phyloP scores from a whole-genome alignment of 169 alveolate species.

The Plasmodium adleri region DNA sequence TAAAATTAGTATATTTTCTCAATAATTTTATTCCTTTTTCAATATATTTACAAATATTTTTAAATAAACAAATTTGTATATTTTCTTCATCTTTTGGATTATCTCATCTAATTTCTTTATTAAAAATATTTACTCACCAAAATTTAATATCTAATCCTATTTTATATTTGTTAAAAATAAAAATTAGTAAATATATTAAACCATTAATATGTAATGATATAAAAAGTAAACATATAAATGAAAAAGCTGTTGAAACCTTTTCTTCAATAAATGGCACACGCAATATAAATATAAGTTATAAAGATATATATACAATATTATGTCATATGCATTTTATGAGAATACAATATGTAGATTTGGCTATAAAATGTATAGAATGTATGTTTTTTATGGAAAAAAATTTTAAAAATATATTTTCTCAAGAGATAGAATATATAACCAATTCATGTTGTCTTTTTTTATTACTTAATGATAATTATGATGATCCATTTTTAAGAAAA shows the following conservation, averaged over 20 bases:
- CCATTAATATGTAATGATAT: not conserved
- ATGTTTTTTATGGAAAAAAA: constrained; percentile 17
- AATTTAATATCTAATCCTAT: constrained; percentile 34
- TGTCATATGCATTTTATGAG: constrained; percentile 19
- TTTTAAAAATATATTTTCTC: constrained; percentile 2
- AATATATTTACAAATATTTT: constrained; percentile 25
- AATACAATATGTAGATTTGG: not conserved
- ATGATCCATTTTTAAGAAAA: not conserved
- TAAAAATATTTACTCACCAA: constrained; percentile 48
- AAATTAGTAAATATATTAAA: constrained; percentile 15
- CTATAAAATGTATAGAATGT: constrained; percentile 22
- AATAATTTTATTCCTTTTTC: constrained; percentile 48
- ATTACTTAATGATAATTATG: constrained; percentile 33
- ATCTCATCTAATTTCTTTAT: constrained; percentile 23
- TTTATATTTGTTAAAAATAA: constrained; percentile 31
- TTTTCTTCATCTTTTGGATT: constrained; percentile 50
- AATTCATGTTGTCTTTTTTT: constrained; percentile 31
- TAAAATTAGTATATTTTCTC: constrained; percentile 42
- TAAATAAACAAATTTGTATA: constrained; percentile 32
- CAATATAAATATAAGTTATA: constrained; percentile 10
- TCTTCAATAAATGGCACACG: not conserved
- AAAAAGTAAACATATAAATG: not conserved
- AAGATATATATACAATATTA: constrained; percentile 13
- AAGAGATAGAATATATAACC: constrained; percentile 23
- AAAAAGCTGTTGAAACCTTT: no score